Evolutionary conservation across 164 flowering plant genomes (phyloP).

Genomic region (Warburgia ugandensis): DNA sequence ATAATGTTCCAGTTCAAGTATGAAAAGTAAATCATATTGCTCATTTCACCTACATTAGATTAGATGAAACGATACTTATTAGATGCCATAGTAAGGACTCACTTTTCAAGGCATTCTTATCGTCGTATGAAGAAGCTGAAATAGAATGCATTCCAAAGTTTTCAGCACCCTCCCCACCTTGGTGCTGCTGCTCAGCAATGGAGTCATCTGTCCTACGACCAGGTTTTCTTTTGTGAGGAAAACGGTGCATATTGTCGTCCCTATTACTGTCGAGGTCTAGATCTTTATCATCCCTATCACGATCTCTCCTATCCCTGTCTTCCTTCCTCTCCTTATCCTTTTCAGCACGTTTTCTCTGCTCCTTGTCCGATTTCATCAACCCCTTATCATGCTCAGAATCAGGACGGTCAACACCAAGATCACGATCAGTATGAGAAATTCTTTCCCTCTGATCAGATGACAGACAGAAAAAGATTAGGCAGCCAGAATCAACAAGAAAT

Average conservation of each 20-base stretch:
- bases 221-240: constrained; percentile 40
- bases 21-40: too few species aligned
- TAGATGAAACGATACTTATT: too few species aligned
- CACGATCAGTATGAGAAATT: constrained; percentile 46
- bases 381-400: constrained; percentile 48
- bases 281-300: constrained; percentile 49
- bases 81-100: constrained; percentile 16
- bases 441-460: constrained; percentile 49
- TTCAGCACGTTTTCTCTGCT: constrained; percentile 47
- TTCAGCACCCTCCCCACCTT: constrained; percentile 43
- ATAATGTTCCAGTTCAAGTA: too few species aligned
- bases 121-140: constrained; percentile 40
- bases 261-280: constrained; percentile 42
- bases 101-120: constrained; percentile 49
- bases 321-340: constrained; percentile 59
- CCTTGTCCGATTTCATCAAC: constrained; percentile 38
- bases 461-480: not conserved
- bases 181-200: constrained; percentile 38
- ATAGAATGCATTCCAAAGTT: constrained; percentile 32
- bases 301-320: constrained; percentile 48
- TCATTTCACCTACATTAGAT: too few species aligned
- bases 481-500: not conserved
- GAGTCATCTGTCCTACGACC: constrained; percentile 40
- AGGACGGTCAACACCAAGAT: constrained; percentile 46
- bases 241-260: constrained; percentile 40